These are phyloP conservation scores for Pontederia crassipes DNA, from an alignment of 176 grass and related monocot genomes.

Conservation along the genomic window DNA sequence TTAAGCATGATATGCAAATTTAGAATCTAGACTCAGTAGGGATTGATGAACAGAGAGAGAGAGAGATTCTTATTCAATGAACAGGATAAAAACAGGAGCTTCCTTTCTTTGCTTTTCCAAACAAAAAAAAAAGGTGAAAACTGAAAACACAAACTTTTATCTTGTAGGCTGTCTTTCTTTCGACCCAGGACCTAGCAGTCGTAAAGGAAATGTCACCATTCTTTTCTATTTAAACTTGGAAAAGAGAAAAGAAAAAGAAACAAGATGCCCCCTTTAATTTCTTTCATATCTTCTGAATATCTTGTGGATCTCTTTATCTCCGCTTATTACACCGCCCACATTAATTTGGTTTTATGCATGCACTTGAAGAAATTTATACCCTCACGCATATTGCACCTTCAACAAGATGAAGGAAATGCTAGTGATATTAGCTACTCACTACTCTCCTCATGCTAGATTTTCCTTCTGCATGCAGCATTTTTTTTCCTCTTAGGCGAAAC, in stretches of 20 bases:
- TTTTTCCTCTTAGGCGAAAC: conserved; percentile 11
- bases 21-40: no score
- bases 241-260: conserved; percentile 7
- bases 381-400: no score
- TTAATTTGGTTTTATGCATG: no score
- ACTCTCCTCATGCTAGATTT: neutral
- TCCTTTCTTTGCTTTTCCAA: conserved; percentile 69
- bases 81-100: conserved; percentile 78
- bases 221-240: conserved; percentile 33
- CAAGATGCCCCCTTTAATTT: neutral
- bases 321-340: no score
- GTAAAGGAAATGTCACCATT: conserved; percentile 24
- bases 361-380: no score
- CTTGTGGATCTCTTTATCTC: no score
- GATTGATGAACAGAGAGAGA: conserved; percentile 1
- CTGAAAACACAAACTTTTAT: conserved; percentile 66
- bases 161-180: conserved; percentile 35
- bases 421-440: no score
- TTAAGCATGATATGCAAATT: conserved; percentile 28
- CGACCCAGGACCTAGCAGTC: conserved; percentile 23
- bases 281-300: neutral
- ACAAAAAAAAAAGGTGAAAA: conserved; percentile 34
- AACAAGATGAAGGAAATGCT: no score
- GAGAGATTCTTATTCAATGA: conserved; percentile 32
- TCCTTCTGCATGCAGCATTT: conserved; percentile 1